Evolutionary conservation across 2,329 filamentous ascomycete genomes (phyloP), one percentile per base, ranked within the genome.

Genomic region (Aureobasidium zeae): DNA sequence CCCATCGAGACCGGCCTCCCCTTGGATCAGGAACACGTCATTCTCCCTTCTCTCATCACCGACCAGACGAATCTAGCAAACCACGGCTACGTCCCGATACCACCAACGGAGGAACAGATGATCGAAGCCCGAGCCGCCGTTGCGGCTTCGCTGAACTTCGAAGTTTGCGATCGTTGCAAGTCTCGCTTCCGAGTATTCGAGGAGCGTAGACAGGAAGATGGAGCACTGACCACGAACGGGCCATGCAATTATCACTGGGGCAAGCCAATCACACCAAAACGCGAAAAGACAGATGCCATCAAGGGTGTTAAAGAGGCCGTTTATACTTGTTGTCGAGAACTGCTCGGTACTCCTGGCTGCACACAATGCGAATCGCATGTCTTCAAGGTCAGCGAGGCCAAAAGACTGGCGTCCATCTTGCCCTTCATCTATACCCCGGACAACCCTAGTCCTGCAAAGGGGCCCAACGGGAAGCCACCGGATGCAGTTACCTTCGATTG

Each of bases 161-260:
- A 98, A 64, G 73, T 78, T 37, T 98, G 91, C 55, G 88, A 94
- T 56, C 81, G 91, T 15, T 98, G 91, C 63, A 72, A 72, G 30
- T 78, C 79, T 24, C 79, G 89, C 16, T 98, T 98, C 56, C 86
- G 94, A 56, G 86, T 94, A 3, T 96, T 94, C 51, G 86, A 88
- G 0, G 86, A 87, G 3, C 79, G 89, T 30, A 76, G 87, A 43
- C 75, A 80, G 47, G 74, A 80, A 52, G 73, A 76, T 52, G 91
- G 94, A 33, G 81, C 83, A 2, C 73, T 94, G 12, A 75, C 84
- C 0, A 82, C 79, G 0, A 85, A 85, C 17, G 88, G 88, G 0
- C 66, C 68, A 25, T 98, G 93, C 63, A 79, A 68, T 1, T 81
- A 89, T 61, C 91, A 98, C 59, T 86, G 81, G 55, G 86, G 82